Evolutionary conservation across 176 grass and related monocot species (phyloP), one percentile per base, ranked within the genome.

Genomic region (Aegilops sharonensis): DNA sequence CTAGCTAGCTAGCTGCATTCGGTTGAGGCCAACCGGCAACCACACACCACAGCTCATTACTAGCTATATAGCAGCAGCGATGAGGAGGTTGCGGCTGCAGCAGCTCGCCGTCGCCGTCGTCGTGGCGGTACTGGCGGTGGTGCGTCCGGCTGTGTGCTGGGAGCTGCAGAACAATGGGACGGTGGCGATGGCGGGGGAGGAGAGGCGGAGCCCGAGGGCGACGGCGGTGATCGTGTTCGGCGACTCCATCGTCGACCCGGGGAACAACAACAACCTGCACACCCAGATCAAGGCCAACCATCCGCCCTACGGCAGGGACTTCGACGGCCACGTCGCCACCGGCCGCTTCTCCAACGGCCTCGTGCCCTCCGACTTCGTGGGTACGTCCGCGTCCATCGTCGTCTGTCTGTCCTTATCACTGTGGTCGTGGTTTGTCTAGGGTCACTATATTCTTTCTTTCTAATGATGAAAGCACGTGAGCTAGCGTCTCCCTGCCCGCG

Each of bases 231-330:
- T 97, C 47, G 88, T 88, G 25, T 97, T 97, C 71, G 94, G 94
- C 6, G 94, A 94, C 85, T 97, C 94, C 11, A 94, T 97, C 78
- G 91, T 97, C 0, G 94, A 94, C 79, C 92, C 92, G 0, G 94
- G 94, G 25, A 94, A 97, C 88, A 94, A 94, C 94, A 97, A 97
- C 75, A 52, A 8, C 15, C 82, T 97, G 18, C 52, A 50, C n/a
- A 97, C 88, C 14, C 14, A 77, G 36, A 89, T 97, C 79, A 84
- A 86, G 84, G 90, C 87, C 11, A 92, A 97, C 88, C 91, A 92
- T 20, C 83, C 88, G 0, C 94, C 94, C 11, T 97, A 97, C 69
- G 94, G 94, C 27, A 83, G 81, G 70, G 78, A 97, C 34, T 92
- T 97, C 35, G 9, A 60, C 31, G 79, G 89, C 66, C 83, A 90